phyloP scores from a whole-genome alignment of 2,329 filamentous ascomycete genomes.

The Dactylellina leptospora region DNA sequence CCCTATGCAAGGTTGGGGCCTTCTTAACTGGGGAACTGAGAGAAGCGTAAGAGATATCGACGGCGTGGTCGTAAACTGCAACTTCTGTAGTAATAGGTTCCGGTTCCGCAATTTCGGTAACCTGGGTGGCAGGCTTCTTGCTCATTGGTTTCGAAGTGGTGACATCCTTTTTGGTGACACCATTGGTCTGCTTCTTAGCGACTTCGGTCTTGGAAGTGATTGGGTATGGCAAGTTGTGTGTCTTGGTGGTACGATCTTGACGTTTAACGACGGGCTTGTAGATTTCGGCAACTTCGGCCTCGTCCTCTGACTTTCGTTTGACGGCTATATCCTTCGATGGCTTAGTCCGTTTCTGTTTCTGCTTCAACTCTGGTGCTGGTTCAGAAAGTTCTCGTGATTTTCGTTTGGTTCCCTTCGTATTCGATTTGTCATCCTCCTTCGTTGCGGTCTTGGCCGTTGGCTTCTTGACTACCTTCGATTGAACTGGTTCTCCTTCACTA shows the following conservation, averaged over 20 bases:
- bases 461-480: background rate
- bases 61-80: conserved; percentile 39
- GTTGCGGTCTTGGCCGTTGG: background rate
- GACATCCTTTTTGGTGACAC: background rate
- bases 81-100: conserved; percentile 3
- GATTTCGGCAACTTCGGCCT: conserved; percentile 9
- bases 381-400: conserved; percentile 25
- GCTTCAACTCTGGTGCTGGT: conserved; percentile 12
- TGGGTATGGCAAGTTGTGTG: background rate
- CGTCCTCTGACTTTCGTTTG: conserved; percentile 31
- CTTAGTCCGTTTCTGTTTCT: conserved; percentile 20
- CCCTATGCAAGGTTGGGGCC: conserved; percentile 13
- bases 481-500: conserved; percentile 8
- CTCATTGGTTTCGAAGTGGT: background rate
- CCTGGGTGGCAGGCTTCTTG: background rate
- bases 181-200: background rate
- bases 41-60: conserved; percentile 35
- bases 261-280: conserved; percentile 21
- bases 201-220: background rate
- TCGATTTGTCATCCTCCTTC: background rate
- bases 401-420: conserved; percentile 17
- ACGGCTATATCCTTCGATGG: conserved; percentile 7
- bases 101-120: conserved; percentile 7
- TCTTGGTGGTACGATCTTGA: conserved; percentile 29
- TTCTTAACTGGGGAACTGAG: conserved; percentile 30